Percentiles rank a stretch among this genome's conserved stretches.
phyloP scores from a whole-genome alignment of 257 asterid species.

The Gentiana dahurica region DNA sequence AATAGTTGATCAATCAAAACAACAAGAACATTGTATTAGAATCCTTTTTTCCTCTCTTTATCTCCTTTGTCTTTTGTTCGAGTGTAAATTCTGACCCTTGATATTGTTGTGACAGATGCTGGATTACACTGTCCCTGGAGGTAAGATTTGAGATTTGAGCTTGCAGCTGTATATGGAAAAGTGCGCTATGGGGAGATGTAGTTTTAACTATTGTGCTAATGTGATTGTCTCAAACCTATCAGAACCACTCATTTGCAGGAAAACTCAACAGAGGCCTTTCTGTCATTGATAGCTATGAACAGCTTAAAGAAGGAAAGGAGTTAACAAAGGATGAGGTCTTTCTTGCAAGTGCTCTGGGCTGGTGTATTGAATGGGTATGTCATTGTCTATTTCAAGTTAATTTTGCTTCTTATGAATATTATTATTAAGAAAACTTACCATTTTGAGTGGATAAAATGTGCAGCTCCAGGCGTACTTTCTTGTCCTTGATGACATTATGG shows the following conservation, averaged over 20 bases:
- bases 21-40: neutral
- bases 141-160: slow-evolving; percentile 22
- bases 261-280: slow-evolving; percentile 91
- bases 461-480: slow-evolving; percentile 98
- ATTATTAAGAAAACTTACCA: slow-evolving; percentile 11
- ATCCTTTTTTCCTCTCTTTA: too few relatives aligned
- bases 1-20: neutral
- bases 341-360: slow-evolving; percentile 75
- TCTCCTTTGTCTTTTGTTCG: neutral
- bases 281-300: slow-evolving; percentile 80
- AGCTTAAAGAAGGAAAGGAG: slow-evolving; percentile 72
- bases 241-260: slow-evolving; percentile 38
- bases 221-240: neutral
- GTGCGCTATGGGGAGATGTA: neutral
- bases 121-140: slow-evolving; percentile 92
- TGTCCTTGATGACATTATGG: slow-evolving; percentile 93
- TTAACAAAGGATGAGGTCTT: slow-evolving; percentile 60
- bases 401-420: slow-evolving; percentile 2
- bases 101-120: slow-evolving; percentile 52
- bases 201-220: neutral
- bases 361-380: slow-evolving; percentile 98
- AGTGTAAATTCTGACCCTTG: slow-evolving; percentile 14
- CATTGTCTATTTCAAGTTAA: slow-evolving; percentile 2
- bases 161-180: slow-evolving; percentile 3
- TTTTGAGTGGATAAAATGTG: slow-evolving; percentile 13